Base-by-base conservation (phyloP, 495 filamentous ascomycete genomes). In the Podospora conica region DNA sequence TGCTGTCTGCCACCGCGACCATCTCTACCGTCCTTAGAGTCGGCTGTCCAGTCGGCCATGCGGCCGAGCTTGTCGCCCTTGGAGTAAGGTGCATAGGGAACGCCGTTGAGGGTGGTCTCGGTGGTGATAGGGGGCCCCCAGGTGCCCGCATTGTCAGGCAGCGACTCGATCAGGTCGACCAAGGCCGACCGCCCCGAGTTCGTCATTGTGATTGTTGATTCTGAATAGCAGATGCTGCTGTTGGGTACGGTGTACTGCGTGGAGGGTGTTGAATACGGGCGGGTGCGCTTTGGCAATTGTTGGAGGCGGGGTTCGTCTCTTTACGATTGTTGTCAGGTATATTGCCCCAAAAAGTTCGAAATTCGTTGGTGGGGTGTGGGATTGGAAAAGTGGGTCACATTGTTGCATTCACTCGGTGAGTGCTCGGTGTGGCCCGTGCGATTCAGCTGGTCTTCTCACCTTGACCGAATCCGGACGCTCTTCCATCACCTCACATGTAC, bases 11-110 rank as follows among this genome's bases (percentile, higher is more conserved):
- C 90, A 57, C 88, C 88, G 58, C 93, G 83, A 18, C 86, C 86
- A 65, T 92, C 87, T 66, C 89, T 79, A 15, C 84, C 80, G 68
- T 96, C 93, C 80, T 97, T 97, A 69, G 90, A 87, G 69, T 97
- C 95, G n/a, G 88, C 75, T 10, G 93, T 96, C 96, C 96, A 98
- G 80, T 98, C 95, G 21, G 95, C 95, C 95, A 98, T 98, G 69
- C 95, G 92, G 62, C 96, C 95, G 27, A 98, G 82, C 83, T 98
- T 98, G 83, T 98, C 95, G 70, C 92, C 92, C 82, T 98, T 98
- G 66, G 93, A 97, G 81, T 93, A 98, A 56, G 96, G 94, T 58
- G 94, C 94, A 70, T 97, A 98, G 4, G 95, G 95, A 31, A 98
- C 93, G 74, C 96, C 95, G 72, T 93, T 87, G 65, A 98, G 83